Conservation (phyloP, 208 protist species). For the Leishmania turanica region DNA sequence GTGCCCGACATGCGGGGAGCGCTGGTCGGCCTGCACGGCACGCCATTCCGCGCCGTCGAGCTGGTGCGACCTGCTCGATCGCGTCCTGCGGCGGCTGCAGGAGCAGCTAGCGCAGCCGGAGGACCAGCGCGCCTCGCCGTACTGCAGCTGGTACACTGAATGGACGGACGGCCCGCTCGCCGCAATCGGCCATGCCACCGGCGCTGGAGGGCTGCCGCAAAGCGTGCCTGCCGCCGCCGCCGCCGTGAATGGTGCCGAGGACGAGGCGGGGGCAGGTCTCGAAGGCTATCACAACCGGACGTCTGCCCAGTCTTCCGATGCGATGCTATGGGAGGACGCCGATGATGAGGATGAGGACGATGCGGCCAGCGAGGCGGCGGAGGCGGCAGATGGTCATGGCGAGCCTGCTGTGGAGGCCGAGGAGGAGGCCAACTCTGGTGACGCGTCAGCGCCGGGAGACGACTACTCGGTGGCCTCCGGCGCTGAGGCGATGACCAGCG, state of each 20-base stretch:
- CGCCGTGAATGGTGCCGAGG: not conserved
- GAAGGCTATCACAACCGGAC: slow-evolving; percentile 14
- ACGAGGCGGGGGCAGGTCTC: not conserved
- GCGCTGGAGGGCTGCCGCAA: not conserved
- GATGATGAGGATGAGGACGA: slow-evolving; percentile 25
- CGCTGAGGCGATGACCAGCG: not conserved
- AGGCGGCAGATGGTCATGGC: not conserved
- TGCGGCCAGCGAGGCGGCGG: not conserved
- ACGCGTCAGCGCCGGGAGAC: not conserved
- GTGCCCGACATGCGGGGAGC: slow-evolving; percentile 69
- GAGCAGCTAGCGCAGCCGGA: not conserved
- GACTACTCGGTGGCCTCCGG: slow-evolving; percentile 1
- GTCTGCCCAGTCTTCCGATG: slow-evolving; percentile 17
- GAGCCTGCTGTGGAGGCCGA: not conserved
- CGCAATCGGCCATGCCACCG: not conserved
- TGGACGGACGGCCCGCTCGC: slow-evolving; percentile 33
- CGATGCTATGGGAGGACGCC: slow-evolving; percentile 31
- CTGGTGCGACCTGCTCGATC: slow-evolving; percentile 56
- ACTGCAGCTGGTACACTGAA: slow-evolving; percentile 52
- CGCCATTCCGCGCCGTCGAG: slow-evolving; percentile 57
- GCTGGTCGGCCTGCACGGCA: slow-evolving; percentile 57
- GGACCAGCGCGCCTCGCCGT: slow-evolving; percentile 42
- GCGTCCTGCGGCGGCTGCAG: slow-evolving; percentile 47
- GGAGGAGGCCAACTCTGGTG: not conserved
- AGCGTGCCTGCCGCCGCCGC: not conserved